These are phyloP conservation scores for Cyberlindnera saturnus DNA, from an alignment of 805 yeast species.

Conservation along the genomic window DNA sequence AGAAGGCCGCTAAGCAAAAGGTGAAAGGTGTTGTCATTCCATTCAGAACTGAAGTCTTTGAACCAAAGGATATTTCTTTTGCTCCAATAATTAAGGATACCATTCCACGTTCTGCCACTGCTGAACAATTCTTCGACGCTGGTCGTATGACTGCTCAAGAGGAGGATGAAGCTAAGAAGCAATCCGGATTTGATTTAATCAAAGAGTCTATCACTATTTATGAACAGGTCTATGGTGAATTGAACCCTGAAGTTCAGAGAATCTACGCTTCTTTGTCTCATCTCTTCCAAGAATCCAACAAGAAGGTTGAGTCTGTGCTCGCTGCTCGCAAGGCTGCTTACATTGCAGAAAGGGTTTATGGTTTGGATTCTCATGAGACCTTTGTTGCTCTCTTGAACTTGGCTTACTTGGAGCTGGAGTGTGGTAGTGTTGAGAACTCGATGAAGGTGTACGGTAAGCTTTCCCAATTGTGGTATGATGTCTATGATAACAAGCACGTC, in stretches of 20 bases:
- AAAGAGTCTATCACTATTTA: slow-evolving; percentile 64
- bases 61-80: slow-evolving; percentile 60
- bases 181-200: slow-evolving; percentile 57
- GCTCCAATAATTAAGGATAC: slow-evolving; percentile 76
- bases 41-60: slow-evolving; percentile 35
- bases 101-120: slow-evolving; percentile 54
- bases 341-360: slow-evolving; percentile 73
- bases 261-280: slow-evolving; percentile 63
- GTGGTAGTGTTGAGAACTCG: slow-evolving; percentile 53
- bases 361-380: slow-evolving; percentile 76
- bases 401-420: slow-evolving; percentile 62
- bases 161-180: slow-evolving; percentile 31
- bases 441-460: slow-evolving; percentile 58
- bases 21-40: slow-evolving; percentile 3
- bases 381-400: slow-evolving; percentile 66
- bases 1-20: slow-evolving; percentile 30
- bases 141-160: slow-evolving; percentile 32
- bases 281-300: slow-evolving; percentile 54
- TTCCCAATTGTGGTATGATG: slow-evolving; percentile 47
- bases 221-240: slow-evolving; percentile 78
- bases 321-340: slow-evolving; percentile 63
- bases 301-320: slow-evolving; percentile 52
- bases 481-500: slow-evolving; percentile 58
- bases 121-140: slow-evolving; percentile 70
- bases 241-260: slow-evolving; percentile 74